Conservation (phyloP, 2,329 filamentous ascomycete genomes). For the Arthrobotrys sphaeroides region DNA sequence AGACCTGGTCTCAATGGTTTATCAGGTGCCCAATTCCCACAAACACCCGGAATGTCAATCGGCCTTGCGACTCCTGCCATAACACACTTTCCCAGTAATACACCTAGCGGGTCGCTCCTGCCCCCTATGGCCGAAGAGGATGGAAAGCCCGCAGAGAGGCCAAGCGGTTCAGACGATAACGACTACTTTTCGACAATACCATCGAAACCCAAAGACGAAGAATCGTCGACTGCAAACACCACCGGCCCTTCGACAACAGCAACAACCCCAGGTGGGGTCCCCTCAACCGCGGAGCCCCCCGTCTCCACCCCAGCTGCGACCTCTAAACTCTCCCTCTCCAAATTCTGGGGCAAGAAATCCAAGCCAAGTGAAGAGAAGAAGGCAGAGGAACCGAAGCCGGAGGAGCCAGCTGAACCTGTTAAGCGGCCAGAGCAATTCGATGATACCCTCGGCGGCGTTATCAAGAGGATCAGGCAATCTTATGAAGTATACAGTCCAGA, state of each 20-base stretch:
- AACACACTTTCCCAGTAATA: constrained; percentile 55
- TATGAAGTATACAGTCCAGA: constrained; percentile 67
- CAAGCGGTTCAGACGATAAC: constrained; percentile 68
- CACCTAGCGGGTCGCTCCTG: constrained; percentile 61
- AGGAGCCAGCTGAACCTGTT: constrained; percentile 55
- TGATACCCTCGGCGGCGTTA: constrained; percentile 75
- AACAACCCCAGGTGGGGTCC: constrained; percentile 7
- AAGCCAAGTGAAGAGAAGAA: constrained; percentile 56
- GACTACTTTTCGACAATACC: constrained; percentile 80
- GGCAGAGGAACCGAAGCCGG: constrained; percentile 41
- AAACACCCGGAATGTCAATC: constrained; percentile 80
- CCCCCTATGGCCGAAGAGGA: constrained; percentile 66
- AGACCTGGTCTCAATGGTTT: constrained; percentile 67
- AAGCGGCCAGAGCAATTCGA: constrained; percentile 66
- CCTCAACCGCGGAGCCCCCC: constrained; percentile 40
- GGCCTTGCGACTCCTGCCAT: constrained; percentile 74
- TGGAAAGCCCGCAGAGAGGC: constrained; percentile 58
- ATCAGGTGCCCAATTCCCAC: constrained; percentile 68
- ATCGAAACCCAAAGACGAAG: constrained; percentile 65
- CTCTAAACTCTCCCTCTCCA: constrained; percentile 61
- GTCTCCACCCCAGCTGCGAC: constrained; percentile 63
- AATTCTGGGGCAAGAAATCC: constrained; percentile 71
- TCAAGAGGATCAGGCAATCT: constrained; percentile 76
- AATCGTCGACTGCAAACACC: constrained; percentile 64
- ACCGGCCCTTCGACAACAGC: constrained; percentile 65